Evolutionary conservation across 2,329 filamentous ascomycete genomes (phyloP).

Genomic region (Talaromyces pinophilus): DNA sequence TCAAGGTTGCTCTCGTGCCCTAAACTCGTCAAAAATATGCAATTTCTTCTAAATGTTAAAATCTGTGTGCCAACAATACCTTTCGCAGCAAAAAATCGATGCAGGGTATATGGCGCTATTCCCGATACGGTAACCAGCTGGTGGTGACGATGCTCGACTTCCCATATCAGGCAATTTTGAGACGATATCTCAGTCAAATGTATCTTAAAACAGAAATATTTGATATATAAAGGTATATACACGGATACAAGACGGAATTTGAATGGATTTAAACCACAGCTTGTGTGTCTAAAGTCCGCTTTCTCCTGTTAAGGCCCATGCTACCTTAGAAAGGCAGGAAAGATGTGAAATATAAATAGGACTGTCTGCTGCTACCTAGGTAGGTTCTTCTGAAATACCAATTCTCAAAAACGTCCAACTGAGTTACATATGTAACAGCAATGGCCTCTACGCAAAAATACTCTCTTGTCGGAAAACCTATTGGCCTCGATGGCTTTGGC

Average conservation of each 20-base stretch:
- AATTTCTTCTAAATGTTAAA: background rate
- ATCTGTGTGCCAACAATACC: background rate
- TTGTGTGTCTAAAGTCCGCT: background rate
- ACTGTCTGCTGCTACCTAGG: background rate
- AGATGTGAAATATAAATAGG: constrained; percentile 1
- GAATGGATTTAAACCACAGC: background rate
- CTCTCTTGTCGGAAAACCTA: constrained; percentile 22
- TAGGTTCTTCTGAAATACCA: background rate
- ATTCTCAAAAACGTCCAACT: too few relatives aligned
- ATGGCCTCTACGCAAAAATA: background rate
- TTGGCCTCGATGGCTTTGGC: constrained; percentile 24
- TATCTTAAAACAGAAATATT: background rate
- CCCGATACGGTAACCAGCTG: constrained; percentile 8
- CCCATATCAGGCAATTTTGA: background rate
- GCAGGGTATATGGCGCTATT: background rate
- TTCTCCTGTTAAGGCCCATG: background rate
- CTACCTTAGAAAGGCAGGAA: background rate
- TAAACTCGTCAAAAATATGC: background rate
- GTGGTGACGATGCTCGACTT: background rate
- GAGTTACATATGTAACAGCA: background rate
- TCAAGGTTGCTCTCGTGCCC: background rate
- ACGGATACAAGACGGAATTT: constrained; percentile 8
- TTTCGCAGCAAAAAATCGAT: background rate
- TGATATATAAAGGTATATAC: too few relatives aligned
- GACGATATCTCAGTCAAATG: background rate